A percentile compares a stretch with the other conserved stretches of the same genome.
Conservation (phyloP, 306 rosid species). For the Aeschynomene evenia region DNA sequence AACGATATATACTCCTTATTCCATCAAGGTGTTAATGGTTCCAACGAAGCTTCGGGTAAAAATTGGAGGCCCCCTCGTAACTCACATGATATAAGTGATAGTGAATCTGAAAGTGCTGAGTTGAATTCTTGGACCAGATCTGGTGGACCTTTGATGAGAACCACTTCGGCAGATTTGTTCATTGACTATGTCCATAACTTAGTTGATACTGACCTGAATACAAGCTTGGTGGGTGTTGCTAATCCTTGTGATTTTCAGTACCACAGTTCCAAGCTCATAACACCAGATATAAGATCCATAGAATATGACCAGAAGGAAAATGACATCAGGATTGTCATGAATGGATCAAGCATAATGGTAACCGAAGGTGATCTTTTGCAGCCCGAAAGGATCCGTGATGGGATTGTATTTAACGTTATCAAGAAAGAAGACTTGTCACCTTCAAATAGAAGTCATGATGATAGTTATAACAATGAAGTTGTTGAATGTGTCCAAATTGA, state of each 20-base stretch:
- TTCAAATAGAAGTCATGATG: slow-evolving; percentile 52
- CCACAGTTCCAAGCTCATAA: slow-evolving; percentile 52
- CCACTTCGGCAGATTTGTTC: slow-evolving; percentile 72
- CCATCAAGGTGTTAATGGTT: slow-evolving; percentile 52
- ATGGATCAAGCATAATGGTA: slow-evolving; percentile 62
- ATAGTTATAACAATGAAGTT: slow-evolving; percentile 48
- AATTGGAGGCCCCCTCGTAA: slow-evolving; percentile 46
- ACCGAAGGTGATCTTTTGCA: slow-evolving; percentile 94
- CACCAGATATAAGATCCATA: slow-evolving; percentile 51
- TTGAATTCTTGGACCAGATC: slow-evolving; percentile 83
- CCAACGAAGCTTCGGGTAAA: slow-evolving; percentile 39
- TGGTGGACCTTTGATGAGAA: slow-evolving; percentile 97
- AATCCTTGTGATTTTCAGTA: slow-evolving; percentile 40
- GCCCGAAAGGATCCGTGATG: slow-evolving; percentile 81
- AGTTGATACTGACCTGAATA: slow-evolving; percentile 51
- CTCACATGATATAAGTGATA: slow-evolving; percentile 73
- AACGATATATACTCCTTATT: slow-evolving; percentile 49
- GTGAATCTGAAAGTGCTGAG: slow-evolving; percentile 70
- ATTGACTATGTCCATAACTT: slow-evolving; percentile 76
- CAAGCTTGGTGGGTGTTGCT: slow-evolving; percentile 40
- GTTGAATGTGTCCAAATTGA: slow-evolving; percentile 72
- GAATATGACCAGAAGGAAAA: slow-evolving; percentile 53
- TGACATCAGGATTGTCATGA: slow-evolving; percentile 41
- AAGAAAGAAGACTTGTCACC: slow-evolving; percentile 75
- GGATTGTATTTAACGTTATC: slow-evolving; percentile 81